phyloP scores from a whole-genome alignment of 2,329 filamentous ascomycete genomes.

The Lecanosticta acicola region DNA sequence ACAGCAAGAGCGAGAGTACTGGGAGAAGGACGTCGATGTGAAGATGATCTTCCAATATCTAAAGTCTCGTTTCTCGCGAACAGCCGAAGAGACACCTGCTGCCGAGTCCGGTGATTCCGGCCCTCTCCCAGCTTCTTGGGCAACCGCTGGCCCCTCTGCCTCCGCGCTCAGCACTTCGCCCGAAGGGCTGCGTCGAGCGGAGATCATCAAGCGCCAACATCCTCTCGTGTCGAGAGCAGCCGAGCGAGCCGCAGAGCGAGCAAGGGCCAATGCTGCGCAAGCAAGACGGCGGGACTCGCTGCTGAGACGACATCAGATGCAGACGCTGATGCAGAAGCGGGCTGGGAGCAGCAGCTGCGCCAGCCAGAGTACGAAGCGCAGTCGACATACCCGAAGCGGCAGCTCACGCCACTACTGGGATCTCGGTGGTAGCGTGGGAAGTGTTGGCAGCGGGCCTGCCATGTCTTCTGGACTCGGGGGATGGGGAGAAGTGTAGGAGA shows the following conservation, averaged over 20 bases:
- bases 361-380: slow-evolving; percentile 76
- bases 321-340: slow-evolving; percentile 34
- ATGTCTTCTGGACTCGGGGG: slow-evolving; percentile 53
- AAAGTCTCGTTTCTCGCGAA: slow-evolving; percentile 61
- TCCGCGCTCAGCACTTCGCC: slow-evolving; percentile 41
- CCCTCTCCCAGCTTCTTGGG: slow-evolving; percentile 33
- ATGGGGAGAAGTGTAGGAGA: slow-evolving; percentile 65
- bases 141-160: slow-evolving; percentile 25
- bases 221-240: slow-evolving; percentile 65
- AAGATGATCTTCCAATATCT: slow-evolving; percentile 88
- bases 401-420: slow-evolving; percentile 90
- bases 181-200: slow-evolving; percentile 68
- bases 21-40: slow-evolving; percentile 88
- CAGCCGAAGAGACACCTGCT: slow-evolving; percentile 12
- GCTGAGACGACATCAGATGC: slow-evolving; percentile 35
- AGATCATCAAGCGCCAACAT: slow-evolving; percentile 81
- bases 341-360: slow-evolving; percentile 62
- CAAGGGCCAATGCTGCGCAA: slow-evolving; percentile 15
- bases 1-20: slow-evolving; percentile 63
- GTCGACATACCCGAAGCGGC: slow-evolving; percentile 48
- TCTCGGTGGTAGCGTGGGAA: slow-evolving; percentile 72
- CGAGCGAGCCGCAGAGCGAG: slow-evolving; percentile 38
- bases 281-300: slow-evolving; percentile 14
- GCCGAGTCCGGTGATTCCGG: slow-evolving; percentile 22
- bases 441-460: slow-evolving; percentile 46